Evolutionary conservation across 2,329 filamentous ascomycete genomes (phyloP), one percentile per base, ranked within the genome.

Genomic region (Thelonectria rubi): DNA sequence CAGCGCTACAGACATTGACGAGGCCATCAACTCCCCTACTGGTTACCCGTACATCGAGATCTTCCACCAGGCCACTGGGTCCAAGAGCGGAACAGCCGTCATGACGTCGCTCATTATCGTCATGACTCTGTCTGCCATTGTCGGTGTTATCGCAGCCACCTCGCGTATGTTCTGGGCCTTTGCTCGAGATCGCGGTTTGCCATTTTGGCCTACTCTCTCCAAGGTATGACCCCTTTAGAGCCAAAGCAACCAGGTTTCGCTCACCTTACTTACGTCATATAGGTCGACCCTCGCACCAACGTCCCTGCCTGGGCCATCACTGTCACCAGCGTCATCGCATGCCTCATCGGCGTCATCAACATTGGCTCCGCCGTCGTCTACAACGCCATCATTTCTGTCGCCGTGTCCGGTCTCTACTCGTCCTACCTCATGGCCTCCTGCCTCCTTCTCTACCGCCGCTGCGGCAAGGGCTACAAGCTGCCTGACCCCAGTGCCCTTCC

Each of bases 101-200:
- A 84, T 86, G 80, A 77, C 79, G 0, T 72, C 78, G 4, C 77
- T 87, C 17, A 73, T 86, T 3, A 77, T 85, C 2, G 71, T 85
- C 17, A 80, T 84, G 26, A 74, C 81, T 7, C 79, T 80, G 1
- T 81, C 78, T 17, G 81, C 80, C 34, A 82, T 80, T 15, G 81
- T 85, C 17, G 82, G 81, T 1, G 82, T 84, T 60, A 79, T 88
- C 0, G 84, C 83, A 1, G 84, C 87, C 0, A 84, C 86, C 0
- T 87, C 85, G 1, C 80, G 85, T 11, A 80, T 86, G 57, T 80
- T 84, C 12, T 87, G 82, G 82, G 82, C 85, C 0, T 87, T 87
- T 65, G 69, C 75, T 1, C 68, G 75, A 2, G 75, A 77, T 17
- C 71, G 69, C 0, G 75, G 71, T 5, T 55, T 77, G 34, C 75